Conservation (phyloP, 73 alveolate genomes). For the Vitrella brassicaformis region DNA sequence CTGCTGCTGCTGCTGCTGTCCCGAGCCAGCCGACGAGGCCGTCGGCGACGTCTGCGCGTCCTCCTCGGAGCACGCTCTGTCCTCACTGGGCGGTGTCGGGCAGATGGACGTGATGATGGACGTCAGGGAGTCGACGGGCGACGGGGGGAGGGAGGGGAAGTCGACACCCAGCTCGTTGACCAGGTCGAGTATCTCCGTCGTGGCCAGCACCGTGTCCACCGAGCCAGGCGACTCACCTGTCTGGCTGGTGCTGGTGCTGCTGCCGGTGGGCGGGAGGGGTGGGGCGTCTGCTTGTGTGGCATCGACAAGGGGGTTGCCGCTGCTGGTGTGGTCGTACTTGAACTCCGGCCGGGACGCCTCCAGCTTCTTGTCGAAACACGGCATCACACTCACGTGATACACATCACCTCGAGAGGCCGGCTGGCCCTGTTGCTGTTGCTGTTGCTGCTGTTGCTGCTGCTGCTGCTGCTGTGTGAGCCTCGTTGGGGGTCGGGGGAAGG, state of each 20-base stretch:
- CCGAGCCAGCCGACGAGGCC: background rate
- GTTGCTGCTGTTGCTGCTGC: no score
- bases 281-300: no score
- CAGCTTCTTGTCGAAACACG: conserved; percentile 86
- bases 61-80: background rate
- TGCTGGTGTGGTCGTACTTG: no score
- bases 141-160: background rate
- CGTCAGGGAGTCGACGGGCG: background rate
- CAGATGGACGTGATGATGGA: background rate
- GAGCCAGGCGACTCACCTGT: conserved; percentile 24
- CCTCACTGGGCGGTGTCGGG: no score
- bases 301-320: no score
- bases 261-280: no score
- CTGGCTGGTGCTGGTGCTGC: no score
- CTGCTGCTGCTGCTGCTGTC: no score
- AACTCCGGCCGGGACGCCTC: conserved; percentile 73
- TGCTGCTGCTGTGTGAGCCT: no score
- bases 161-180: background rate
- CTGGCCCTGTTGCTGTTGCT: no score
- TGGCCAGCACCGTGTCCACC: conserved; percentile 68
- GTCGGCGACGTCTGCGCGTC: background rate
- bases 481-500: no score
- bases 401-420: background rate
- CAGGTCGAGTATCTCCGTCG: conserved; percentile 48
- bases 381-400: conserved; percentile 15